These are phyloP conservation scores for Fereydounia khargensis DNA, from an alignment of 1,284 basidiomycete genomes.

Conservation along the genomic window DNA sequence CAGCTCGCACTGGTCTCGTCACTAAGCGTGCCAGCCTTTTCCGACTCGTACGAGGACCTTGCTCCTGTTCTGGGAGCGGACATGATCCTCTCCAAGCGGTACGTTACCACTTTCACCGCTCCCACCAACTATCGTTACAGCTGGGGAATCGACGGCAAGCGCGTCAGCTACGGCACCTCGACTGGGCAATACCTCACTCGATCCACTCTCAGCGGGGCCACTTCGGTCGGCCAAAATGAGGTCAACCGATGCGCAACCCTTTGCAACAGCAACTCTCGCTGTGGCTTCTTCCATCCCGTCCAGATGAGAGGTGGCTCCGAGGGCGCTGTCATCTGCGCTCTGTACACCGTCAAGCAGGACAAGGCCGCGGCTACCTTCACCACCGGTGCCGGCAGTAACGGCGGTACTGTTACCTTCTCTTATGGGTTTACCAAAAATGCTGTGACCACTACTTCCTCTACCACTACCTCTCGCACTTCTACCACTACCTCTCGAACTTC, in stretches of 20 bases:
- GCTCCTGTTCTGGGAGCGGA: too few relatives aligned
- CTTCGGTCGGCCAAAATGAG: constrained; percentile 2
- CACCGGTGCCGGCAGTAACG: constrained; percentile 1
- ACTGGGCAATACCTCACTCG: constrained; percentile 11
- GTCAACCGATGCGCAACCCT: constrained; percentile 5
- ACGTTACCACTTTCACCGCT: constrained; percentile 1
- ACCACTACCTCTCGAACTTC: background rate
- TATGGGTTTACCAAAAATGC: constrained; percentile 8
- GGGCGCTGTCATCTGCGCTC: constrained; percentile 15
- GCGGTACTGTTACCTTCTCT: constrained; percentile 7
- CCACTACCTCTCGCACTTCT: background rate
- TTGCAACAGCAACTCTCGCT: constrained; percentile 1
- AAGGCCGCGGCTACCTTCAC: constrained; percentile 3
- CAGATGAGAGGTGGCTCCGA: constrained; percentile 9
- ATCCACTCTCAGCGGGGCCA: constrained; percentile 6
- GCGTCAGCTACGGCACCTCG: constrained; percentile 6
- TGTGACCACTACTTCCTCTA: background rate
- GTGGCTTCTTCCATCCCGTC: constrained; percentile 13
- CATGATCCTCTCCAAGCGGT: too few relatives aligned
- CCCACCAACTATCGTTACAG: constrained; percentile 6
- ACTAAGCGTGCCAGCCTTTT: too few relatives aligned
- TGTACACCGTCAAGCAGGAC: constrained; percentile 10
- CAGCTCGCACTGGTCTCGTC: too few relatives aligned
- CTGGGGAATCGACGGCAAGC: constrained; percentile 10
- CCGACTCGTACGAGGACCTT: too few relatives aligned